Evolutionary conservation across 306 rosid genomes (phyloP), one percentile per base, ranked within the genome.

Genomic region (Sophora flavescens): DNA sequence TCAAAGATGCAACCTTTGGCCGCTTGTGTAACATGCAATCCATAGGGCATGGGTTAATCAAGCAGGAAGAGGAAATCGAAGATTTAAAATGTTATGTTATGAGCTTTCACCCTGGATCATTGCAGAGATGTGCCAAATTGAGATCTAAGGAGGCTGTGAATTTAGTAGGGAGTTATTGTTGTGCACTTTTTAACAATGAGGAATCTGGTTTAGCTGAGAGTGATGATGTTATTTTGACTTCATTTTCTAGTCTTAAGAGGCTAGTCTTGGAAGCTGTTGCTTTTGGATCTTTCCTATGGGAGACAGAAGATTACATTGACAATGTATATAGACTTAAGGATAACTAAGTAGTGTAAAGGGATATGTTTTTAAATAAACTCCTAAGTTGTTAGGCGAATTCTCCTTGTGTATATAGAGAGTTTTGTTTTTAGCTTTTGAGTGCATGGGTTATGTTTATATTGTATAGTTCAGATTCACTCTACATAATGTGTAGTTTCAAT

Each of bases 231-330:
- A 84, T 95, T 63, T 84, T 87, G 82, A 95, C 99, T 32, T 92
- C 99, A 11, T 95, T 90, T 83, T 90, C 97, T 4, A 95, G 93
- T 72, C 57, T 95, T 68, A 95, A 91, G 90, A 95, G 99, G 79
- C 82, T 95, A 63, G 96, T 91, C 44, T 86, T 92, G 86, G 99
- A 96, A 88, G 99, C 93, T 75, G 96, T 92, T 79, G 98, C 99
- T 44, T 96, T 96, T 81, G 99, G 99, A 68, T 84, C 92, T 9
- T 92, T 95, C 80, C 86, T 95, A 39, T 91, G 99, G 99, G 99
- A 92, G 75, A 83, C 91, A 8, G 99, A 96, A 85, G 99, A 92
- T 68, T 89, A 85, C 84, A 78, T 96, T 53, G 87, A 87, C 75
- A 79, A 77, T 64, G 76, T 96, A 14, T 96, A 92, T 82, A 86